Conservation (phyloP, 768 basidiomycete species). For the Suillus occidentalis region DNA sequence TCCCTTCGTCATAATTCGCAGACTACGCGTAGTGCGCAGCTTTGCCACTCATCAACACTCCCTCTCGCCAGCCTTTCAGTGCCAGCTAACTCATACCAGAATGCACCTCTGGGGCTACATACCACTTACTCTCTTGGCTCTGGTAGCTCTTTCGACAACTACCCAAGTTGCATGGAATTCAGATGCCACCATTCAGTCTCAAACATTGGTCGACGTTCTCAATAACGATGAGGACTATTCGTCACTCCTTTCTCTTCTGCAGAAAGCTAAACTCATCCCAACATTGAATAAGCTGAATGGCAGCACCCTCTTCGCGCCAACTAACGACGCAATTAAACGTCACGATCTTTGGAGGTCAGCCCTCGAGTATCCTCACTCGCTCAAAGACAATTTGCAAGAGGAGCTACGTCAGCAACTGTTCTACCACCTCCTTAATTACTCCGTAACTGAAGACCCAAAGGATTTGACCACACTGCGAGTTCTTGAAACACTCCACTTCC, state of each 20-base stretch:
- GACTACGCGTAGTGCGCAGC: background rate
- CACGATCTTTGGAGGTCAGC: constrained; percentile 39
- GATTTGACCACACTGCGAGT: constrained; percentile 34
- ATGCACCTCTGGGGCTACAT: constrained; percentile 37
- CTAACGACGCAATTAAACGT: constrained; percentile 81
- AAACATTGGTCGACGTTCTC: constrained; percentile 79
- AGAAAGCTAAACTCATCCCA: constrained; percentile 85
- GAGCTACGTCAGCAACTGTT: constrained; percentile 87
- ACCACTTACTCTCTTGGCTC: constrained; percentile 35
- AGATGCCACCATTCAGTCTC: constrained; percentile 33
- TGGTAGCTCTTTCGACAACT: constrained; percentile 17
- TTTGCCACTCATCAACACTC: background rate
- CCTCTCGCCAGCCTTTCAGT: constrained; percentile 10
- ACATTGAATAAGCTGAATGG: constrained; percentile 84
- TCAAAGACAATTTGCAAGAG: constrained; percentile 81
- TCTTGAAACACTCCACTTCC: constrained; percentile 69
- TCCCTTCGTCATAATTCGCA: constrained; percentile 4
- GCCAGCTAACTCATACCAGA: constrained; percentile 1
- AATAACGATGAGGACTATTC: constrained; percentile 73
- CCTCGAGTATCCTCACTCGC: constrained; percentile 27
- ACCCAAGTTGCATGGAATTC: constrained; percentile 26
- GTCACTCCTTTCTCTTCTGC: constrained; percentile 72
- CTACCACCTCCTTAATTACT: constrained; percentile 90
- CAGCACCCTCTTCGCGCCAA: constrained; percentile 91
- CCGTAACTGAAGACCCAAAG: constrained; percentile 50